Percentiles rank a stretch among this genome's conserved stretches.
These are phyloP conservation scores for Colletotrichum tanaceti DNA, from an alignment of 2,329 filamentous ascomycete species.

Conservation along the genomic window DNA sequence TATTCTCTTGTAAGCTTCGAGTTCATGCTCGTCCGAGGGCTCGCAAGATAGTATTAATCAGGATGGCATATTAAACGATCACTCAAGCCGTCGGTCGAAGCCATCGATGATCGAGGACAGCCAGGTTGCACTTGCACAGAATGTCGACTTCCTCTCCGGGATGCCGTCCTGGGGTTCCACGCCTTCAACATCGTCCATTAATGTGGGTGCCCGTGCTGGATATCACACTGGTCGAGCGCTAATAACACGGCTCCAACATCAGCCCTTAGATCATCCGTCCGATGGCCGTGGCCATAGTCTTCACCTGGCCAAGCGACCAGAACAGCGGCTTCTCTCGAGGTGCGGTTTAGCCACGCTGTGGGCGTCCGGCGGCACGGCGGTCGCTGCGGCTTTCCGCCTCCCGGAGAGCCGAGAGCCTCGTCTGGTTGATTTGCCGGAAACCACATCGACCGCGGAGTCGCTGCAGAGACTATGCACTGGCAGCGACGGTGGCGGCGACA, in stretches of 20 bases:
- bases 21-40: neutral
- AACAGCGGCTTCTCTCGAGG: slow-evolving; percentile 1
- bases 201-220: neutral
- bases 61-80: neutral
- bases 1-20: neutral
- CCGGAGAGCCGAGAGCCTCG: slow-evolving; percentile 26
- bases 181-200: slow-evolving; percentile 11
- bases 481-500: neutral
- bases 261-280: slow-evolving; percentile 24
- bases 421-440: slow-evolving; percentile 12
- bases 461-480: slow-evolving; percentile 4
- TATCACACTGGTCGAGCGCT: too few relatives aligned
- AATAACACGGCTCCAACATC: rapidly evolving
- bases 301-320: neutral
- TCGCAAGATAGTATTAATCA: too few relatives aligned
- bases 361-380: slow-evolving; percentile 9
- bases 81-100: neutral
- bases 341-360: slow-evolving; percentile 27
- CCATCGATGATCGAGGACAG: neutral
- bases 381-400: neutral
- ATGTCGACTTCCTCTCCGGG: too few relatives aligned
- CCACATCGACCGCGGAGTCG: slow-evolving; percentile 3
- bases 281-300: slow-evolving; percentile 16
- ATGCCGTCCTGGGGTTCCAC: slow-evolving; percentile 20
- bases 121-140: slow-evolving; percentile 6